These are phyloP conservation scores for Candida loeiensis DNA, from an alignment of 805 yeast genomes.

Conservation along the genomic window DNA sequence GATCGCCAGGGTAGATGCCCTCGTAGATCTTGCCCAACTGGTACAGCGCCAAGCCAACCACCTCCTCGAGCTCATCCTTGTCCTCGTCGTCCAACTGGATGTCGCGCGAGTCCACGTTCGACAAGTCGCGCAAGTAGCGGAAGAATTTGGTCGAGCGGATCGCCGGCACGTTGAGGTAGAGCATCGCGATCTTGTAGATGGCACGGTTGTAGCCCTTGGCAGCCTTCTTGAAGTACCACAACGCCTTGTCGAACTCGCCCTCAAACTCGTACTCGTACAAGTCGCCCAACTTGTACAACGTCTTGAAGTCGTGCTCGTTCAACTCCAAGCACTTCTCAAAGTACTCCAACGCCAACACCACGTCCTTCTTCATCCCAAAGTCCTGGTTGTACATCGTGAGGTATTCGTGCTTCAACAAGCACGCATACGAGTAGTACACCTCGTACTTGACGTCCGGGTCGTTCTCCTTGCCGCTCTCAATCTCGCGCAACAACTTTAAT, in stretches of 20 bases:
- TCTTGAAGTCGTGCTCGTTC: slow-evolving; percentile 30
- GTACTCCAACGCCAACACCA: slow-evolving; percentile 26
- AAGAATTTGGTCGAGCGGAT: slow-evolving; percentile 34
- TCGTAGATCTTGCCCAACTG: slow-evolving; percentile 43
- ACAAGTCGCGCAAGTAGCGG: slow-evolving; percentile 33
- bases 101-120: slow-evolving; percentile 36
- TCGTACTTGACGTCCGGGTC: slow-evolving; percentile 23
- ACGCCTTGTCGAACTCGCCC: slow-evolving; percentile 30
- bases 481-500: slow-evolving; percentile 33
- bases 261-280: slow-evolving; percentile 33
- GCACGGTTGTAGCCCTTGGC: slow-evolving; percentile 46
- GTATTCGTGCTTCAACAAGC: slow-evolving; percentile 36
- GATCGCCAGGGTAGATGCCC: slow-evolving; percentile 44
- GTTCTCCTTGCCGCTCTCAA: slow-evolving; percentile 20
- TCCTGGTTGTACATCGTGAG: slow-evolving; percentile 30
- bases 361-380: slow-evolving; percentile 30
- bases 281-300: slow-evolving; percentile 38
- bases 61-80: slow-evolving; percentile 38
- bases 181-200: slow-evolving; percentile 38
- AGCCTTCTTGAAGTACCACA: slow-evolving; percentile 32
- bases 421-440: slow-evolving; percentile 35
- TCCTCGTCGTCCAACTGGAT: slow-evolving; percentile 36
- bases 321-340: slow-evolving; percentile 31
- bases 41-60: slow-evolving; percentile 39
- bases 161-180: slow-evolving; percentile 33